These are phyloP conservation scores for Citrus reticulata DNA, from an alignment of 345 rosid genomes.

Conservation along the genomic window DNA sequence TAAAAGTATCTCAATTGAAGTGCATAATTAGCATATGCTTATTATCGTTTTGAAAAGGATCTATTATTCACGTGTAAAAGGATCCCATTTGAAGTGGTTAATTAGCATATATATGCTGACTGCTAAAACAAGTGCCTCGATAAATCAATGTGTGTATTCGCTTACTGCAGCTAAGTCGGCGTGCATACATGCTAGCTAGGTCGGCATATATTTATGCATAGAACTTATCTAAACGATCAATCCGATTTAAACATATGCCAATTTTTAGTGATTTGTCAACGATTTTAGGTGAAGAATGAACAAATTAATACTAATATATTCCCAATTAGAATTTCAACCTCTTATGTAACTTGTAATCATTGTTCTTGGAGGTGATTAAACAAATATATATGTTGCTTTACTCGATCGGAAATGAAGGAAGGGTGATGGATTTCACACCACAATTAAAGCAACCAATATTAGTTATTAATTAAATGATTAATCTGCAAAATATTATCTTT, in stretches of 20 bases:
- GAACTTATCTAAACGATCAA: too few species aligned
- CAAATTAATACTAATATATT: too few species aligned
- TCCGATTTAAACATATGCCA: neutral
- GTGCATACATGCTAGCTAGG: neutral
- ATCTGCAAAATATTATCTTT: too few species aligned
- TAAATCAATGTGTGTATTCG: too few species aligned
- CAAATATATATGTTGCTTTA: neutral
- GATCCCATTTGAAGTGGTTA: too few species aligned
- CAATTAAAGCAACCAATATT: neutral
- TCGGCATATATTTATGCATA: neutral
- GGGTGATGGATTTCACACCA: neutral
- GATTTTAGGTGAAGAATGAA: neutral
- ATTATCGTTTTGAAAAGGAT: too few species aligned
- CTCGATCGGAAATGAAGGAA: neutral
- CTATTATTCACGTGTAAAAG: too few species aligned
- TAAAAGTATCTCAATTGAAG: neutral
- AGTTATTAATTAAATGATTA: too few species aligned
- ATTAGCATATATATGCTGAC: too few species aligned
- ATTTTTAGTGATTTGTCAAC: neutral
- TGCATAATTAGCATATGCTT: too few species aligned
- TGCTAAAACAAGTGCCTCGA: too few species aligned
- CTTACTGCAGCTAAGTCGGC: neutral
- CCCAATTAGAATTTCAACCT: neutral
- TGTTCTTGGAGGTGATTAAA: neutral
- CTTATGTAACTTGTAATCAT: neutral